Evolutionary conservation across 73 alveolate genomes (phyloP), one percentile per base, ranked within the genome.

Genomic region (Paramecium octaurelia): DNA sequence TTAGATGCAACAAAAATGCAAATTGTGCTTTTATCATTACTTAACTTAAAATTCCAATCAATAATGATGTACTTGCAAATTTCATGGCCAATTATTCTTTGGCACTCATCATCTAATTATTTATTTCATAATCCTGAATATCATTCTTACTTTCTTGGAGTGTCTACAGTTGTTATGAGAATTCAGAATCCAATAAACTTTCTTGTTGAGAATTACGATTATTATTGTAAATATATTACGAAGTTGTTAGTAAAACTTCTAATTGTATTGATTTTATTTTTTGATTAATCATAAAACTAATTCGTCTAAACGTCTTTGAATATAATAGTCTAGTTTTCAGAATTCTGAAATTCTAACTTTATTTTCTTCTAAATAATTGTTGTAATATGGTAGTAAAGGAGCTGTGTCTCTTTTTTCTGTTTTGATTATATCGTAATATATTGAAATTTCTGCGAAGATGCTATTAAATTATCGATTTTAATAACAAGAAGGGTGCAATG

Each of bases 81-180:
- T 64, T 64, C 84, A 64, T 64, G 14, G 84, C 84, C 9, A 64
- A 64, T 34, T 64, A 64, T 64, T 64, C 84, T 27, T 64, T 64
- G 5, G 84, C 46, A 54, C 69, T 54, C 69, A 54, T 54, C 31
- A 54, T n/a, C 8, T 54, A 54, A 54, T 54, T 54, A 54, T 18
- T 18, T 18, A 54, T 54, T 18, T 54, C 69, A 18, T 54, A 34
- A 18, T 54, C 69, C 18, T 54, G 69, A 3, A 18, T 16, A 48
- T 48, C 59, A 48, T 48, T 48, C 2, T 12, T 3, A n/a, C 8
- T 16, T 54, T 54, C 69, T 54, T 54, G 0, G 3, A 18, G 4
- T n/a, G 6, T 18, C 8, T 54, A 23, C 2, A n/a, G 11, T 18
- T 18, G 18, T 18, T 54, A 54, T 16, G 69, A 54, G 9, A 54